Conservation (phyloP, 73 alveolate genomes). For the Tetrahymena thermophila region DNA sequence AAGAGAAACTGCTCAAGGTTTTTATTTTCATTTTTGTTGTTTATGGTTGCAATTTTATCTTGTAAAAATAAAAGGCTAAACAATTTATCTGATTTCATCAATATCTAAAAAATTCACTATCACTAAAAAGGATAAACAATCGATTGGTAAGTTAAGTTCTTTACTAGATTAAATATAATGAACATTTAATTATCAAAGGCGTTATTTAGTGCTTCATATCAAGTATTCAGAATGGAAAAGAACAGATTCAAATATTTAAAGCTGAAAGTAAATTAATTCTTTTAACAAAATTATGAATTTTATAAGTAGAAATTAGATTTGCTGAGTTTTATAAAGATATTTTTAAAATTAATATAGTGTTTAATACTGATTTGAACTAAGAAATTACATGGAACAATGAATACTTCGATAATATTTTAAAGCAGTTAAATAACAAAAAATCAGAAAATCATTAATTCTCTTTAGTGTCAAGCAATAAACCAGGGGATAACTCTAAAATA, state of each 20-base stretch:
- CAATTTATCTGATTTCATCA: neutral
- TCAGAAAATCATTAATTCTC: neutral
- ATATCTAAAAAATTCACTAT: neutral
- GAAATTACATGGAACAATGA: neutral
- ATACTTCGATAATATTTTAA: neutral
- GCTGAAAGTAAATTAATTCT: neutral
- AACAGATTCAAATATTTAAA: neutral
- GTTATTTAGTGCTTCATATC: neutral
- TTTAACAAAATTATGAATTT: neutral
- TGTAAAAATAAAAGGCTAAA: neutral
- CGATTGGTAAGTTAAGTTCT: neutral
- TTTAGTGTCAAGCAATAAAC: neutral
- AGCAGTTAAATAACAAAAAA: neutral
- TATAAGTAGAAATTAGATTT: neutral
- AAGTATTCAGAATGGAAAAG: neutral
- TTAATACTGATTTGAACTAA: neutral
- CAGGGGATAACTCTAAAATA: neutral
- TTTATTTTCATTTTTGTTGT: neutral
- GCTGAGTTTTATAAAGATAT: neutral
- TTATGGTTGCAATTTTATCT: neutral
- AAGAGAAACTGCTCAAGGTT: neutral
- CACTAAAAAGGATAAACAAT: neutral
- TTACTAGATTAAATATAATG: too few species aligned
- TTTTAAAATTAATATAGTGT: neutral
- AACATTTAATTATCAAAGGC: neutral